phyloP scores from a whole-genome alignment of 1,139 yeast genomes.

The Kurtzmaniella quercitrusa region DNA sequence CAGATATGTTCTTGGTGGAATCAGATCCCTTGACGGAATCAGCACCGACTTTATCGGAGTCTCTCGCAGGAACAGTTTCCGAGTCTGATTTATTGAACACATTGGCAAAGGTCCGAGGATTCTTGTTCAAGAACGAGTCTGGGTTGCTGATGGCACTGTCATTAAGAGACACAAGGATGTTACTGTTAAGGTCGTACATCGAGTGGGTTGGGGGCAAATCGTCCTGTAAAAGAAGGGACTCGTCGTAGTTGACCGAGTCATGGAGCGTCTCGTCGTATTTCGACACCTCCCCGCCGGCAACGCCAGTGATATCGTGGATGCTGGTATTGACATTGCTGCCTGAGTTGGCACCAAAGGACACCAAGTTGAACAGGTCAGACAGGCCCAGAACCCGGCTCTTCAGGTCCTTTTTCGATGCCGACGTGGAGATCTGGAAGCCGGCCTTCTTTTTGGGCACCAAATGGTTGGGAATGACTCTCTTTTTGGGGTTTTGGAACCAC shows the following conservation, averaged over 20 bases:
- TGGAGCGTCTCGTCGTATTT: constrained; percentile 29
- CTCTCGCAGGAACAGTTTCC: constrained; percentile 7
- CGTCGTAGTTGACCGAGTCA: constrained; percentile 25
- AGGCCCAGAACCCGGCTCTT: constrained; percentile 10
- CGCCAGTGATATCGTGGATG: constrained; percentile 13
- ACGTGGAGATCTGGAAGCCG: constrained; percentile 34
- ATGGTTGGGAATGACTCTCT: constrained; percentile 57
- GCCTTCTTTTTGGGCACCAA: constrained; percentile 41
- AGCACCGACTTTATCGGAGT: not conserved
- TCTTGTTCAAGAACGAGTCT: constrained; percentile 38
- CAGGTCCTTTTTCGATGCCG: constrained; percentile 12
- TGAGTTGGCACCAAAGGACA: constrained; percentile 37
- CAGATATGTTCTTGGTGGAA: not conserved
- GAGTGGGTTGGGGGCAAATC: constrained; percentile 62
- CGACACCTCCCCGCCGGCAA: constrained; percentile 20
- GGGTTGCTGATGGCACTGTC: constrained; percentile 27
- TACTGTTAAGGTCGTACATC: constrained; percentile 52
- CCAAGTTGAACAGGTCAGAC: constrained; percentile 30
- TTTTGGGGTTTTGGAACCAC: constrained; percentile 55
- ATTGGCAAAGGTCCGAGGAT: constrained; percentile 44
- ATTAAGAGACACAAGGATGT: constrained; percentile 29
- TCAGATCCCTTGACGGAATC: not conserved
- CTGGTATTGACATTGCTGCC: constrained; percentile 10
- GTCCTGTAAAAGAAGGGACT: constrained; percentile 25
- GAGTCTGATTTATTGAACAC: constrained; percentile 35